These are phyloP conservation scores for Mucor lusitanicus DNA, from an alignment of 371 early-diverging fungal genomes.

Conservation along the genomic window DNA sequence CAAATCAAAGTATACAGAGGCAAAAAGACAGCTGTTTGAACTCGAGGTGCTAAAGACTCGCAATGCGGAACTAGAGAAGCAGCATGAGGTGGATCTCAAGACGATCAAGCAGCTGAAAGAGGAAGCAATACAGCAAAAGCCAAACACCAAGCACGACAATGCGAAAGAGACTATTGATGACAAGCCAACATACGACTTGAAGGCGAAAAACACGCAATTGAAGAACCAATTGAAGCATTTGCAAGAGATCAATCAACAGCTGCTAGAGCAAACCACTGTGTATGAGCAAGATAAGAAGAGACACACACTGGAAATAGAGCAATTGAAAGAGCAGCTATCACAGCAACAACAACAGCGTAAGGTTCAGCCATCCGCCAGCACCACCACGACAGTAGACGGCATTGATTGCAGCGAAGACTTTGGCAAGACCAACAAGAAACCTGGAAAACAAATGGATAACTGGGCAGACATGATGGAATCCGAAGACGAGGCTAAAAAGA, in stretches of 20 bases:
- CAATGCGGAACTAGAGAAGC: constrained; percentile 20
- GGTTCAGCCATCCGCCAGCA: constrained; percentile 1
- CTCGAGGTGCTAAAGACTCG: constrained; percentile 21
- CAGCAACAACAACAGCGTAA: neutral
- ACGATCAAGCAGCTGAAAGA: neutral
- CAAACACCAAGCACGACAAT: neutral
- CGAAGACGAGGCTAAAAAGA: constrained; percentile 28
- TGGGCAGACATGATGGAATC: constrained; percentile 32
- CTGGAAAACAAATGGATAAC: neutral
- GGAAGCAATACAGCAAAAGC: neutral
- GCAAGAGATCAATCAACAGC: constrained; percentile 20
- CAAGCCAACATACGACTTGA: constrained; percentile 10
- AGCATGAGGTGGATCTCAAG: constrained; percentile 16
- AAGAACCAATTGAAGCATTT: constrained; percentile 16
- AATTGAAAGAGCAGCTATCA: neutral
- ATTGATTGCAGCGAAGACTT: constrained; percentile 27
- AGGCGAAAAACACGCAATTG: constrained; percentile 21
- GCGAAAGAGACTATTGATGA: neutral
- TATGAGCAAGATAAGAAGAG: constrained; percentile 8
- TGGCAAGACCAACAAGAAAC: constrained; percentile 4
- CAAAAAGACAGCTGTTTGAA: constrained; percentile 29
- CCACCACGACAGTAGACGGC: constrained; percentile 6
- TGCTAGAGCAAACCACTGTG: constrained; percentile 3
- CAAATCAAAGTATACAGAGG: constrained; percentile 7
- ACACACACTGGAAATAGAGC: constrained; percentile 5